Conservation (phyloP, 2,329 filamentous ascomycete species). For the Arthrobotrys sinensis region DNA sequence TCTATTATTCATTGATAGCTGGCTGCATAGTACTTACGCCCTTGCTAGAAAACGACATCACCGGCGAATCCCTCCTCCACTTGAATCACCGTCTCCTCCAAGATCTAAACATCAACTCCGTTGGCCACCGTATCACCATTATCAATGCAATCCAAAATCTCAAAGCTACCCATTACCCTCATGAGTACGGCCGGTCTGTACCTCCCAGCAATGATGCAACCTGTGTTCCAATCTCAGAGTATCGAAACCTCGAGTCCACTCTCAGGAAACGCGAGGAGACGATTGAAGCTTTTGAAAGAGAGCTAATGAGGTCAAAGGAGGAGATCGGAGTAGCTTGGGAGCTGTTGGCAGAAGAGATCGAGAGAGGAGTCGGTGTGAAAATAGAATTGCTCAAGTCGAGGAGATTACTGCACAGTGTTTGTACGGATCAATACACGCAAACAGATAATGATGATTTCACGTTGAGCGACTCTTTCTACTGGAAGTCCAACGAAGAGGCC, state of each 20-base stretch:
- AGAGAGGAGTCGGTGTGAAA: background rate
- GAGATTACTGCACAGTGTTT: background rate
- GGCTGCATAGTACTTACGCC: background rate
- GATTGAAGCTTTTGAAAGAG: background rate
- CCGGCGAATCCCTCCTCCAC: slow-evolving; percentile 89
- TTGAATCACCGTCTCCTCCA: slow-evolving; percentile 93
- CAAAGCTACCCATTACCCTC: slow-evolving; percentile 81
- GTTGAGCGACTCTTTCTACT: too few relatives aligned
- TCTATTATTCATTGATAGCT: background rate
- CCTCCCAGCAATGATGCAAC: background rate
- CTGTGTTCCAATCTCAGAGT: background rate
- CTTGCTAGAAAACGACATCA: slow-evolving; percentile 86
- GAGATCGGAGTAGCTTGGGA: background rate
- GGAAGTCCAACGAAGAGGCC: background rate
- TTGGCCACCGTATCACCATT: slow-evolving; percentile 93
- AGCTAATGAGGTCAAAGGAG: background rate
- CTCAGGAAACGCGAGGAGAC: background rate
- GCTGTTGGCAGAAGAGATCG: background rate
- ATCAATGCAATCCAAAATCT: slow-evolving; percentile 96
- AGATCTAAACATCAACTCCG: slow-evolving; percentile 91
- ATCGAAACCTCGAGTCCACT: background rate
- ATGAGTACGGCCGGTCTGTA: slow-evolving; percentile 79
- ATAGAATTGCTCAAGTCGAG: background rate
- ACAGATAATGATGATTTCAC: background rate
- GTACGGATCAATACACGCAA: background rate